Evolutionary conservation across 345 rosid genomes (phyloP).

Genomic region (Acer saccharum): DNA sequence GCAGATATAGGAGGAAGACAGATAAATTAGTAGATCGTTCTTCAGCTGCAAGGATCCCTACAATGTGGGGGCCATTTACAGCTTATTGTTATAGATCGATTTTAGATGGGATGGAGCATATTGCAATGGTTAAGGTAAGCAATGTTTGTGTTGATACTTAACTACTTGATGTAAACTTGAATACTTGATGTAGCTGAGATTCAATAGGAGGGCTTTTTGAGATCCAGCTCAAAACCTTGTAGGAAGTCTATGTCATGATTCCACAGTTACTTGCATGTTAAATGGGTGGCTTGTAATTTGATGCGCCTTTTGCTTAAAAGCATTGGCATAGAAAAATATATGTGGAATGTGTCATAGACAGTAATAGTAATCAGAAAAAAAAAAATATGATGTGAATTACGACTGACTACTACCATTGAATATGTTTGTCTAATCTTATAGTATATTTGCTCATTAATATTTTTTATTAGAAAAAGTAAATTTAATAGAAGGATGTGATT

Average conservation of each 20-base stretch:
- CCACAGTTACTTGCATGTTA: constrained; percentile 2
- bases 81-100: constrained; percentile 77
- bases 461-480: background rate
- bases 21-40: constrained; percentile 76
- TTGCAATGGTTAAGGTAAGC: constrained; percentile 98
- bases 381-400: background rate
- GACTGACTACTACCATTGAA: background rate
- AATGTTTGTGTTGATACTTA: constrained; percentile 3
- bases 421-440: background rate
- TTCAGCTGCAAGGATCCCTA: constrained; percentile 80
- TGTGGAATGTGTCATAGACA: background rate
- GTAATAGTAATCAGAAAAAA: background rate
- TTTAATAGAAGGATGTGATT: constrained; percentile 13
- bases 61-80: constrained; percentile 92
- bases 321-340: background rate
- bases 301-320: background rate
- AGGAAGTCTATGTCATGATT: background rate
- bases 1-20: constrained; percentile 85
- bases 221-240: background rate
- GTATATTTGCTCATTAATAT: background rate
- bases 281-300: background rate
- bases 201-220: background rate
- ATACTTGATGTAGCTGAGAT: background rate
- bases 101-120: constrained; percentile 93
- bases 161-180: background rate